Evolutionary conservation across 2,329 filamentous ascomycete species (phyloP).

Genomic region (Coniella lustricola): DNA sequence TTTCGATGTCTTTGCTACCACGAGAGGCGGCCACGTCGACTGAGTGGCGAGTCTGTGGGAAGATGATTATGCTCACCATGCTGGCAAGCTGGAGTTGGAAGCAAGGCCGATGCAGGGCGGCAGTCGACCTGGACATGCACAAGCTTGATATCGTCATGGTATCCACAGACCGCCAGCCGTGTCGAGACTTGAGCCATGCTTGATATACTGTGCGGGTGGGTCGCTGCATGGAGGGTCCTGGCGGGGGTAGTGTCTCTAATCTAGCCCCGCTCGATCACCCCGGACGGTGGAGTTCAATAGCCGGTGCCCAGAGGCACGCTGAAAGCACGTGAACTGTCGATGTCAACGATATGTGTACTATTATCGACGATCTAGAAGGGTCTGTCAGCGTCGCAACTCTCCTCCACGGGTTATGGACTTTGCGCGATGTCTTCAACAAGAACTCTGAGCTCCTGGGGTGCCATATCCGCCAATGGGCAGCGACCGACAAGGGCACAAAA

Average conservation of each 20-base stretch:
- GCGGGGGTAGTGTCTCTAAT: neutral
- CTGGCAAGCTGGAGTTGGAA: neutral
- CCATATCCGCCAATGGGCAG: neutral
- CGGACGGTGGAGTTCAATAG: neutral
- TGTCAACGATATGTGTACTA: neutral
- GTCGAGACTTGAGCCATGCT: no score
- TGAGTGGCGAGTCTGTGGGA: neutral
- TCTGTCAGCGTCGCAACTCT: no score
- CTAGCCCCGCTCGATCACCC: neutral
- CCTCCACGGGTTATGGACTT: no score
- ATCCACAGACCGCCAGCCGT: neutral
- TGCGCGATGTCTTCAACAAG: neutral
- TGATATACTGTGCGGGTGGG: neutral
- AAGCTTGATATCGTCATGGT: slow-evolving; percentile 5
- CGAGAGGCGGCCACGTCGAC: neutral
- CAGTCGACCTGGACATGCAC: slow-evolving; percentile 5
- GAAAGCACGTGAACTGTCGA: no score
- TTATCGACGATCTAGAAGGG: no score
- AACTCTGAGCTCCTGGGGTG: no score
- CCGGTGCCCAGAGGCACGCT: neutral
- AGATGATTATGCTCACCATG: neutral
- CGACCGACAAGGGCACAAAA: neutral
- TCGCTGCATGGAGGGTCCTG: neutral
- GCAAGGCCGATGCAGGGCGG: slow-evolving; percentile 1
- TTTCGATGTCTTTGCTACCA: neutral